phyloP scores from a whole-genome alignment of 257 asterid species.

The Buddleja alternifolia region DNA sequence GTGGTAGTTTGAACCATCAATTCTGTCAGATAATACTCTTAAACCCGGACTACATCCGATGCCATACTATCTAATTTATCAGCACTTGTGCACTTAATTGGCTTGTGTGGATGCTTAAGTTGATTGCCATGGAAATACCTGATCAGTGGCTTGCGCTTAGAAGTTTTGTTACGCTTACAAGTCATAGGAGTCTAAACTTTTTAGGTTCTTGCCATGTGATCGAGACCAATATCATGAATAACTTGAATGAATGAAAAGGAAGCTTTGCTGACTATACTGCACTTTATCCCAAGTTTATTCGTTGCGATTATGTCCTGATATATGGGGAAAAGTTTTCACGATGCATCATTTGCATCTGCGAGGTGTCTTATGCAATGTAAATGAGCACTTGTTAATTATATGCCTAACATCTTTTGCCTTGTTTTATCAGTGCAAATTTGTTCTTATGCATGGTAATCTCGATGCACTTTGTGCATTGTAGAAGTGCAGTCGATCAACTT shows the following conservation, averaged over 20 bases:
- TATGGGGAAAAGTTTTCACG: neutral
- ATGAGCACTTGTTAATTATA: neutral
- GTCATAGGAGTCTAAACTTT: neutral
- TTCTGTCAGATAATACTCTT: neutral
- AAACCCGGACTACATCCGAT: neutral
- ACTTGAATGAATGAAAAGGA: neutral
- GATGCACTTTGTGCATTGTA: slow-evolving; percentile 2
- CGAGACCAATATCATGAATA: neutral
- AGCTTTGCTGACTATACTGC: neutral
- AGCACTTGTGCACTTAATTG: slow-evolving; percentile 7
- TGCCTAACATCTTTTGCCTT: neutral
- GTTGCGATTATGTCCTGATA: neutral
- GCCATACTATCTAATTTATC: neutral
- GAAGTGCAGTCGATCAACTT: slow-evolving; percentile 3
- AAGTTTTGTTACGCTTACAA: neutral
- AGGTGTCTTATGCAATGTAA: neutral
- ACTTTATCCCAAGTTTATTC: neutral
- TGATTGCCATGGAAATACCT: neutral
- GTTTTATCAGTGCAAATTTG: neutral
- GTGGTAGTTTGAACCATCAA: neutral
- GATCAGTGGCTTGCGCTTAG: neutral
- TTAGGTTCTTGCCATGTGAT: neutral
- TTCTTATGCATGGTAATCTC: neutral
- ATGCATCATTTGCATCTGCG: neutral
- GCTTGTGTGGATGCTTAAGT: slow-evolving; percentile 9